Percentiles rank a stretch among this genome's conserved stretches.
These are phyloP conservation scores for Paramecium sexaurelia DNA, from an alignment of 73 alveolate genomes.

Conservation along the genomic window DNA sequence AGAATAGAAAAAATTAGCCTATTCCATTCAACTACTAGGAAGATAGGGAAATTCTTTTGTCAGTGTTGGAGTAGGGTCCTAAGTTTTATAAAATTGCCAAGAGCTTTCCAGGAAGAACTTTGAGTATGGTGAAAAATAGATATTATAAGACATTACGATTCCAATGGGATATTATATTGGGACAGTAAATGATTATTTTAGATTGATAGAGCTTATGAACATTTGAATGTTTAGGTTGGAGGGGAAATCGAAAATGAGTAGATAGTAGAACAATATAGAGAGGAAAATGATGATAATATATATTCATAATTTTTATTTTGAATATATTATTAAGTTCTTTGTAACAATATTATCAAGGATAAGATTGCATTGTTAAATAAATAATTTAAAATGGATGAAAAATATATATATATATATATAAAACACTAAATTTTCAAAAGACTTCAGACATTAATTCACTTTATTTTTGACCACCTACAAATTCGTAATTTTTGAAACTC, in stretches of 20 bases:
- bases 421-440: background rate
- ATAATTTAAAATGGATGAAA: background rate
- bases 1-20: background rate
- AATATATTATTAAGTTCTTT: background rate
- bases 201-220: background rate
- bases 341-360: too few relatives aligned
- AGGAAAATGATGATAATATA: background rate
- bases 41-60: background rate
- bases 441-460: background rate
- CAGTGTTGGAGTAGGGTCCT: slow-evolving; percentile 4
- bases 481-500: slow-evolving; percentile 10
- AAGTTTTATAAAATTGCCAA: background rate
- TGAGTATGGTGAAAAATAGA: slow-evolving; percentile 47
- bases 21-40: background rate
- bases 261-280: background rate
- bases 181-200: background rate
- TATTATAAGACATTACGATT: background rate
- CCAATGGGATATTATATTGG: slow-evolving; percentile 13
- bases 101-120: slow-evolving; percentile 14
- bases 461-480: slow-evolving; percentile 42
- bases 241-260: background rate
- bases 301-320: background rate
- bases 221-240: background rate
- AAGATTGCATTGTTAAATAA: background rate
- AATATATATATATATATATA: too few relatives aligned